phyloP scores from a whole-genome alignment of 257 asterid species.

The Verbascum thapsus region DNA sequence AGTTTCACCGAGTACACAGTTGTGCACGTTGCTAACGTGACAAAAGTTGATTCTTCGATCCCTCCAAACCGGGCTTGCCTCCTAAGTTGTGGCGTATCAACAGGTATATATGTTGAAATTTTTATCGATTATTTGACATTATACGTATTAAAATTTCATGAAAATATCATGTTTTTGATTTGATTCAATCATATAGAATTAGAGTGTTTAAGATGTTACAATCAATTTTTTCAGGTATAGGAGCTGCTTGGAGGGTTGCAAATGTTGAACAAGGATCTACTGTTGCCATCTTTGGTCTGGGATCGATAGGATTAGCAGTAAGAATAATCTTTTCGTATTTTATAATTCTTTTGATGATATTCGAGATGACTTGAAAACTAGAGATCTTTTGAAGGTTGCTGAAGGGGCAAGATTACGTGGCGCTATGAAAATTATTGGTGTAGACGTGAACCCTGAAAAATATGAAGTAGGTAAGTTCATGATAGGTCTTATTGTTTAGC shows the following conservation, averaged over 20 bases:
- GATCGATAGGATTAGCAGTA: conserved; percentile 90
- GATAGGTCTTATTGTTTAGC: conserved; percentile 6
- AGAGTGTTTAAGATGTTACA: background rate
- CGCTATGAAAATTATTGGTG: conserved; percentile 67
- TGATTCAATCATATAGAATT: no score
- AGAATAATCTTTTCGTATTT: conserved; percentile 10
- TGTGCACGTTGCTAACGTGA: conserved; percentile 51
- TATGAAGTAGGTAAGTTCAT: conserved; percentile 50
- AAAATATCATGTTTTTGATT: background rate
- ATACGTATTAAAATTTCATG: no score
- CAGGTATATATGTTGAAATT: conserved; percentile 64
- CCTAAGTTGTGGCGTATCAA: conserved; percentile 86
- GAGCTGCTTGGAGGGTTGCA: conserved; percentile 87
- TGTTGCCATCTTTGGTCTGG: conserved; percentile 82
- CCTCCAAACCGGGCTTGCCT: conserved; percentile 89
- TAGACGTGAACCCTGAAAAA: conserved; percentile 71
- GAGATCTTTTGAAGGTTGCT: conserved; percentile 60
- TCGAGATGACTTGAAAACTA: background rate
- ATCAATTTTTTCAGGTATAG: conserved; percentile 66
- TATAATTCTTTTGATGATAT: background rate
- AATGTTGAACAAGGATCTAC: conserved; percentile 84
- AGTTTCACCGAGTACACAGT: conserved; percentile 88
- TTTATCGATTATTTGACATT: no score
- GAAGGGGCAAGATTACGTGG: conserved; percentile 85
- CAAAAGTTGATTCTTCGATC: conserved; percentile 57